These are phyloP conservation scores for Rhodotorula sp. DNA, from an alignment of 1,284 basidiomycete species.

Conservation along the genomic window DNA sequence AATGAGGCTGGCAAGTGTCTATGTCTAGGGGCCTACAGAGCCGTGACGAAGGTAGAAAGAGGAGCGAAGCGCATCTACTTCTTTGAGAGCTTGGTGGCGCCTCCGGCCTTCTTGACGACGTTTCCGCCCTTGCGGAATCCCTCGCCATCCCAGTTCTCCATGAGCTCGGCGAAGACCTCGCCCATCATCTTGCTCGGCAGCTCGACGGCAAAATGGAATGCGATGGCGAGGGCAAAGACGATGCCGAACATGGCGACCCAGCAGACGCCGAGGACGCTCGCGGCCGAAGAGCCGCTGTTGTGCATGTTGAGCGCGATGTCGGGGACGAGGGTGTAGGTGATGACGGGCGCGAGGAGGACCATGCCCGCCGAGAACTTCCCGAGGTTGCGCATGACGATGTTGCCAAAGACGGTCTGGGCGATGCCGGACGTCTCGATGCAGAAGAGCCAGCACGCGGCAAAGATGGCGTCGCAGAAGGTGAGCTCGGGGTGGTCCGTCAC, in stretches of 20 bases:
- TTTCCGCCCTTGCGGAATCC: background rate
- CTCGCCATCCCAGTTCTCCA: constrained; percentile 39
- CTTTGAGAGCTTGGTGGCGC: constrained; percentile 6
- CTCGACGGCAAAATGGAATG: constrained; percentile 47
- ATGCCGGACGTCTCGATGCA: constrained; percentile 46
- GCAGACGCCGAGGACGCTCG: constrained; percentile 43
- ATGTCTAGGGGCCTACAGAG: background rate
- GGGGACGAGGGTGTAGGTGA: constrained; percentile 47
- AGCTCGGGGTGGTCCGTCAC: constrained; percentile 45
- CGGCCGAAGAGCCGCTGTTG: constrained; percentile 42
- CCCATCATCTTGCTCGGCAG: constrained; percentile 46
- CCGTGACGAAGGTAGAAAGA: no score
- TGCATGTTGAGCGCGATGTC: constrained; percentile 43
- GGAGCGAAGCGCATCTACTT: background rate
- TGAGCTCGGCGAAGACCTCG: constrained; percentile 43
- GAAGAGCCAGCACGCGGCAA: constrained; percentile 45
- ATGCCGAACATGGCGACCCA: constrained; percentile 46
- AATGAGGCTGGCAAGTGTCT: background rate
- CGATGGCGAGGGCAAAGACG: constrained; percentile 41
- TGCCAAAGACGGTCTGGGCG: constrained; percentile 45
- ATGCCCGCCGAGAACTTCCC: constrained; percentile 46
- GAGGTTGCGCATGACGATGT: constrained; percentile 46
- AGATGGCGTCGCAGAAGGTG: constrained; percentile 46
- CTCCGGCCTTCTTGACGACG: constrained; percentile 7
- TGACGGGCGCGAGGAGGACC: constrained; percentile 45